Evolutionary conservation across 345 rosid species (phyloP), one percentile per base, ranked within the genome.

Genomic region (Streptanthus diversifolius): DNA sequence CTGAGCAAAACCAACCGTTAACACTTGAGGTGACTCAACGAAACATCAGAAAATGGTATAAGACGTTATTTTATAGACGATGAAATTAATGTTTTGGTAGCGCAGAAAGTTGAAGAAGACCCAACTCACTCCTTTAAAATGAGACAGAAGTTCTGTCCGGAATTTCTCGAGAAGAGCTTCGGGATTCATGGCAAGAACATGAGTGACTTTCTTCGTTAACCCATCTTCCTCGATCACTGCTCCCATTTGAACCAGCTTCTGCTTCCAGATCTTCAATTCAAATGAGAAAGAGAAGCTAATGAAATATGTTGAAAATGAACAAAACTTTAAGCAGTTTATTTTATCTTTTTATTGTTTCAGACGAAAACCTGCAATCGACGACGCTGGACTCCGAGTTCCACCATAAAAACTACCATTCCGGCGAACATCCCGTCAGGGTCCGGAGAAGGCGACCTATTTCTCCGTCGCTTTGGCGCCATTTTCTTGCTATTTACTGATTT

Each of bases 181-280:
- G 9, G 78, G 68, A 73, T 63, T 79, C 80, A 77, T 76, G 17
- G 91, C 97, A 40, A 93, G 80, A 66, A 90, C 76, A 77, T 86
- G 90, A 56, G 85, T 87, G 44, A 85, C 88, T 62, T 73, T 86
- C 56, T 81, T 83, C 5, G 87, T 83, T 47, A 89, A 68, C 35
- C 79, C 71, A 47, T 39, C 41, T 71, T 81, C 83, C 73, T 80
- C 87, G 11, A 90, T 30, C 7, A 70, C 54, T 15, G 93, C 96
- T 66, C 96, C 97, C 96, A 87, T 87, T 78, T 90, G 98, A 33
- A 85, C 70, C 61, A 93, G 83, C 81, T 86, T 93, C 78, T 87
- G 89, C 89, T 82, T 90, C 98, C 97, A 93, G 33, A 93, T 86
- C 97, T 93, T 74, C 47, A 55, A 54, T 32, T 66, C 66, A 51